Base-by-base conservation (phyloP, 1,284 basidiomycete species). In the Volvariella volvacea region DNA sequence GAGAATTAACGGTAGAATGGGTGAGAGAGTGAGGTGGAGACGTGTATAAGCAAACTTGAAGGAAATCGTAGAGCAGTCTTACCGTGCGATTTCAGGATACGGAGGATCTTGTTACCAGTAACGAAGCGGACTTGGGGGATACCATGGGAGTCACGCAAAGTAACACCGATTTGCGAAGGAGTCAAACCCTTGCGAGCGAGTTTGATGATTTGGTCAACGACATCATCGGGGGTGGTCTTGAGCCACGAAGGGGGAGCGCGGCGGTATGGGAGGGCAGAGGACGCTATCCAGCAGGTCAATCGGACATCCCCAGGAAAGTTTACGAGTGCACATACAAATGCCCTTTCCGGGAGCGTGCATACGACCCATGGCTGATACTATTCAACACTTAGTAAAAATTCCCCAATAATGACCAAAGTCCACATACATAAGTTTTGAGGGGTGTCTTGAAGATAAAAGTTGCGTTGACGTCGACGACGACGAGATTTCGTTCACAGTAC, bases 291-390 rank as follows among this genome's bases (percentile, higher is more conserved):
- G 30, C 16, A 31, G 14, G 14, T 20, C 6, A 16, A 28, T 6
- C 25, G 25, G n/a, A 28, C 25, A 28, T 28, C 12, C 25, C 25
- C 12, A 12, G 6, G 25, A 12, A 6, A 28, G 6, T 28, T 28
- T 12, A 28, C 6, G 25, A 20, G 3, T 30, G 6, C 42, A 80
- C 83, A 58, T 69, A 89, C 86, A 90, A 77, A 95, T 94, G 79
- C 92, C 92, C 89, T 97, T 95, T 75, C 91, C 90, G 70, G 90
- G 90, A 81, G 90, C 90, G 80, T 95, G 92, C 89, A 94, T 92
- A 66, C 90, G 88, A 88, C 87, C 86, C 84, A 88, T 88, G 70
- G 56, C 70, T 28, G 61, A 55, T 50, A 63, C 63, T 62, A 40
- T 6, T 34, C 25, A 28, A 28, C 25, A 12, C 6, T 32, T 19